Conservation (phyloP, 306 rosid species). For the Coriaria nepalensis region DNA sequence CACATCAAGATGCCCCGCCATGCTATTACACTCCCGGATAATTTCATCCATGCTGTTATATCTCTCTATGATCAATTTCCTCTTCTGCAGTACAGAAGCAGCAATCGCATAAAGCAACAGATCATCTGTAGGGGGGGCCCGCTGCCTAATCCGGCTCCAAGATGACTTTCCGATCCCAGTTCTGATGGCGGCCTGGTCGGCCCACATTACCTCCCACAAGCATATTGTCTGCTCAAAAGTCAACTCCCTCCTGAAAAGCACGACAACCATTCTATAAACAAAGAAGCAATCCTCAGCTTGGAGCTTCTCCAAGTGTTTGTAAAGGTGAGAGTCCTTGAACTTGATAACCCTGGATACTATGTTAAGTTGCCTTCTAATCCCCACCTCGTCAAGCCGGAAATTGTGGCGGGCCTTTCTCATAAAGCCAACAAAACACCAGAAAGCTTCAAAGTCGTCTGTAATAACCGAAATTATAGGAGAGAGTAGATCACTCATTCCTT, state of each 20-base stretch:
- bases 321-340: slow-evolving; percentile 77
- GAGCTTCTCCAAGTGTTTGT: slow-evolving; percentile 86
- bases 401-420: slow-evolving; percentile 98
- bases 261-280: slow-evolving; percentile 98
- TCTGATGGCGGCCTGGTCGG: slow-evolving; percentile 95
- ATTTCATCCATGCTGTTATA: slow-evolving; percentile 99
- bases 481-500: slow-evolving; percentile 97
- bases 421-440: slow-evolving; percentile 99
- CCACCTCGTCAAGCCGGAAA: slow-evolving; percentile 96
- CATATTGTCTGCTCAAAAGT: slow-evolving; percentile 92
- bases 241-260: slow-evolving; percentile 87
- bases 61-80: slow-evolving; percentile 82
- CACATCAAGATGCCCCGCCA: slow-evolving; percentile 90
- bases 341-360: slow-evolving; percentile 74
- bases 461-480: slow-evolving; percentile 81
- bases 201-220: slow-evolving; percentile 99
- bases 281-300: slow-evolving; percentile 98
- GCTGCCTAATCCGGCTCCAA: slow-evolving; percentile 93
- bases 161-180: slow-evolving; percentile 89
- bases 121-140: slow-evolving; percentile 95
- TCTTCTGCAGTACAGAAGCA: slow-evolving; percentile 84
- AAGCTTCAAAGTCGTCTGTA: slow-evolving; percentile 85
- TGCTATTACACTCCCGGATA: slow-evolving; percentile 91
- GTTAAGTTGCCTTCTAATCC: slow-evolving; percentile 83
- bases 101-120: slow-evolving; percentile 88